Conservation (phyloP, 31 red algal species). For the Porphyra umbilicalis region DNA sequence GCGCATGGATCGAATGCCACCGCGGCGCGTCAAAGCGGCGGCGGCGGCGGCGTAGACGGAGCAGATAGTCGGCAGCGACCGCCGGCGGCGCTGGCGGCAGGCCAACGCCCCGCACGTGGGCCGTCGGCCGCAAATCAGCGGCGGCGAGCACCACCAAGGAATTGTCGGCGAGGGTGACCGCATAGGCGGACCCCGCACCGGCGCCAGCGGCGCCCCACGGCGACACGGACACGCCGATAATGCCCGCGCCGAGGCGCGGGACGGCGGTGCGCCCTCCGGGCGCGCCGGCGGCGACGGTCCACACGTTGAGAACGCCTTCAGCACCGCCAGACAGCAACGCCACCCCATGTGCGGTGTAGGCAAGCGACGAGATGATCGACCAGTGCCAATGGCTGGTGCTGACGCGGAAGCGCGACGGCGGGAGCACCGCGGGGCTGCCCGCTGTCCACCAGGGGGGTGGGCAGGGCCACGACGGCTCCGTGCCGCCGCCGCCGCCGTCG, state of each 20-base stretch:
- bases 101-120: conserved; percentile 37
- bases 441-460: neutral
- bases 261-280: conserved; percentile 25
- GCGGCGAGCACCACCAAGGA: conserved; percentile 39
- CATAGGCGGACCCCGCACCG: conserved; percentile 13
- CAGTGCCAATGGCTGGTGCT: conserved; percentile 45
- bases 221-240: conserved; percentile 33
- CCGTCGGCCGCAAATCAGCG: neutral
- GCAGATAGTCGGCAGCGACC: neutral
- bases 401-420: neutral
- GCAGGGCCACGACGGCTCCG: neutral
- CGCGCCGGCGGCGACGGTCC: conserved; percentile 37
- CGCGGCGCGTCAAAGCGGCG: neutral
- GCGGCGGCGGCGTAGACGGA: neutral
- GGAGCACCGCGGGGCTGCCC: neutral
- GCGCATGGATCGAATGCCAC: neutral
- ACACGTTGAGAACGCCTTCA: conserved; percentile 48
- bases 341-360: conserved; percentile 23
- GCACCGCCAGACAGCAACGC: conserved; percentile 39
- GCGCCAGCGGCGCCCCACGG: neutral
- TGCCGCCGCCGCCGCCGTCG: neutral
- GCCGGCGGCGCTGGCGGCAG: neutral
- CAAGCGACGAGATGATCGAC: conserved; percentile 33
- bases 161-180: conserved; percentile 36
- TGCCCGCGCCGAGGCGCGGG: conserved; percentile 32